A percentile compares a stretch with the other conserved stretches of the same genome.
Evolutionary conservation across 768 basidiomycete genomes (phyloP).

Genomic region (Lanmaoa pseudosensibilis): DNA sequence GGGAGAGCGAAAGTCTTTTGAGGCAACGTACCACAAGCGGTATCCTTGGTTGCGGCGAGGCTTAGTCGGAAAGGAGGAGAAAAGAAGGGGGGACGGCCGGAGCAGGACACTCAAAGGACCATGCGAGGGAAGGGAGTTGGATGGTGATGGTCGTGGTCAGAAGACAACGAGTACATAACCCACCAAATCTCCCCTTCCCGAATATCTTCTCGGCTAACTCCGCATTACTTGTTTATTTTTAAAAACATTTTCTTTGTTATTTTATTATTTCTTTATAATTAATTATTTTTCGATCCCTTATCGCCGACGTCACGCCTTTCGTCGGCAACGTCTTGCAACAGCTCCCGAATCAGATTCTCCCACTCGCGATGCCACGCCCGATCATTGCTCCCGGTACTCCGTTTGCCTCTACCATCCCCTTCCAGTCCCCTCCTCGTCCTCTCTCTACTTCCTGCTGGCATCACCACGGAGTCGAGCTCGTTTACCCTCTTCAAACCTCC

Average conservation of each 20-base stretch:
- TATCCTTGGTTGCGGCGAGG: constrained; percentile 54
- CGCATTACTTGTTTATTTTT: constrained; percentile 16
- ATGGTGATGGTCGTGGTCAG: constrained; percentile 28
- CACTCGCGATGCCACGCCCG: constrained; percentile 19
- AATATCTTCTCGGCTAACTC: constrained; percentile 30
- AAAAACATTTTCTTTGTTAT: neutral
- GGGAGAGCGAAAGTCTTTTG: neutral
- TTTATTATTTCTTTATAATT: constrained; percentile 7
- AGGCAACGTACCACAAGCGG: constrained; percentile 46
- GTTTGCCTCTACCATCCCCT: neutral
- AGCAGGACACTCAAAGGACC: constrained; percentile 35
- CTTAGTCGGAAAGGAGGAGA: constrained; percentile 35
- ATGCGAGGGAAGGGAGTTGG: constrained; percentile 30
- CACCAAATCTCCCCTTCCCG: constrained; percentile 15
- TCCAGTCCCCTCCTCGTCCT: neutral
- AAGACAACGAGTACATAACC: constrained; percentile 34
- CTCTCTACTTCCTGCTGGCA: neutral
- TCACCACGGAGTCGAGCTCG: constrained; percentile 3
- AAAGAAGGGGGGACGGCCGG: constrained; percentile 22
- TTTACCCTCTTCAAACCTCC: neutral
- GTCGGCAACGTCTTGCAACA: constrained; percentile 12
- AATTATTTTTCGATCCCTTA: constrained; percentile 9
- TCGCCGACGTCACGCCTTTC: constrained; percentile 28
- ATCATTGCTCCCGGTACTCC: constrained; percentile 12
- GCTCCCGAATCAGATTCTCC: constrained; percentile 7